Evolutionary conservation across 140 eudicot species (phyloP).

Genomic region (Senecio squalidus): DNA sequence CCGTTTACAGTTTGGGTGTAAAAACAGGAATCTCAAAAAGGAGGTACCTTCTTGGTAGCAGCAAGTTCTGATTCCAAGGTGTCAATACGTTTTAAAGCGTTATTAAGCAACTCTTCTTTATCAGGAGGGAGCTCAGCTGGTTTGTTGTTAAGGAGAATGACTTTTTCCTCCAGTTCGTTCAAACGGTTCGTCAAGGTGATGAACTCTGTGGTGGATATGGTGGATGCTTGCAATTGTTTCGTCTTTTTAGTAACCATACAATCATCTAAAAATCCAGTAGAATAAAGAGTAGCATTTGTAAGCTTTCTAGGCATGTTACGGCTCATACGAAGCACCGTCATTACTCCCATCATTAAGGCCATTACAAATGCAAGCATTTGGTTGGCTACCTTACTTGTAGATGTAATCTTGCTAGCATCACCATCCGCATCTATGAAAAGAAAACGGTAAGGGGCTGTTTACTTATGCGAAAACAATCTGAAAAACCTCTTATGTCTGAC

Average conservation of each 20-base stretch:
- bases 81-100: slow-evolving; percentile 54
- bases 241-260: slow-evolving; percentile 29
- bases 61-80: slow-evolving; percentile 73
- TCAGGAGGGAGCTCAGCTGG: slow-evolving; percentile 68
- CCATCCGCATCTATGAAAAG: background rate
- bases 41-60: slow-evolving; percentile 63
- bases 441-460: too few relatives aligned
- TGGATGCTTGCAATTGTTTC: slow-evolving; percentile 17
- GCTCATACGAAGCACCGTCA: slow-evolving; percentile 61
- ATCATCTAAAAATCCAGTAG: slow-evolving; percentile 41
- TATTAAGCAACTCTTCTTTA: slow-evolving; percentile 72
- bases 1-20: background rate
- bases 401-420: slow-evolving; percentile 28
- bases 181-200: slow-evolving; percentile 63
- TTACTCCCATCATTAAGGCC: slow-evolving; percentile 76
- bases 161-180: slow-evolving; percentile 76
- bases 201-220: slow-evolving; percentile 47
- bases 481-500: too few relatives aligned
- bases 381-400: slow-evolving; percentile 36
- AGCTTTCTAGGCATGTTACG: slow-evolving; percentile 71
- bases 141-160: slow-evolving; percentile 36
- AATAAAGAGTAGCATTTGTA: slow-evolving; percentile 61
- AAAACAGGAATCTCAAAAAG: slow-evolving; percentile 5
- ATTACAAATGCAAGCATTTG: slow-evolving; percentile 47
- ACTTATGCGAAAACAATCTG: too few relatives aligned